A percentile compares a stretch with the other conserved stretches of the same genome.
These are phyloP conservation scores for Boletellus ananas DNA, from an alignment of 768 basidiomycete genomes.

Conservation along the genomic window DNA sequence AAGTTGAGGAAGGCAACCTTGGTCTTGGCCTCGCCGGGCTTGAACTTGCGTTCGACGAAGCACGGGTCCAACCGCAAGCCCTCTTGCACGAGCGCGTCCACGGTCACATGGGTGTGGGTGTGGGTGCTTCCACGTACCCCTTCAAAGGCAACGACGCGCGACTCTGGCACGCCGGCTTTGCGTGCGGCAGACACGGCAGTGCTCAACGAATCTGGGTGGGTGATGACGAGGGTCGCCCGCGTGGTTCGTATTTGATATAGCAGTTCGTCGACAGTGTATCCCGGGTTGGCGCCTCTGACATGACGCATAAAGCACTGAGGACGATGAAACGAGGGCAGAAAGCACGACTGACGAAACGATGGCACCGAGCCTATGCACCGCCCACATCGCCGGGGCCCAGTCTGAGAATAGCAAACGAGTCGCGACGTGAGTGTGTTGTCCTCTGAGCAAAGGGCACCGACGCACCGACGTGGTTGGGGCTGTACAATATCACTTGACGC, in stretches of 20 bases:
- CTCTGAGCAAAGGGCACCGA: background rate
- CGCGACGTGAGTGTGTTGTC: background rate
- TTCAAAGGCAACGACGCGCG: conserved; percentile 29
- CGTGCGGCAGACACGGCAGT: conserved; percentile 30
- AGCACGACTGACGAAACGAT: conserved; percentile 49
- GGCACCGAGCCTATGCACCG: conserved; percentile 52
- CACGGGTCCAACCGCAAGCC: conserved; percentile 31
- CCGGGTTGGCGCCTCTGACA: conserved; percentile 33
- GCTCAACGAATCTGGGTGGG: conserved; percentile 26
- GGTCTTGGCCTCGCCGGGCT: conserved; percentile 55
- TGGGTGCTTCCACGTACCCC: conserved; percentile 9
- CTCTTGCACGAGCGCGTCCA: conserved; percentile 50
- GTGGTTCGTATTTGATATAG: conserved; percentile 31
- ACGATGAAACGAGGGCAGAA: background rate
- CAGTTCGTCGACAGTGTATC: conserved; percentile 32
- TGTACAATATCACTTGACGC: conserved; percentile 53
- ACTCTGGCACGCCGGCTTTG: conserved; percentile 27
- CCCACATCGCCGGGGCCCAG: conserved; percentile 57
- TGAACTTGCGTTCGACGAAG: conserved; percentile 46
- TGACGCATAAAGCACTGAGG: background rate
- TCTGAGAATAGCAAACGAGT: too few species aligned
- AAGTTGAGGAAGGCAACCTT: conserved; percentile 67
- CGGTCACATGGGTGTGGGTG: conserved; percentile 20
- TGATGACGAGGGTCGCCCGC: conserved; percentile 28
- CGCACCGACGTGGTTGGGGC: conserved; percentile 61